Base-by-base conservation (phyloP, 2,329 filamentous ascomycete species). In the Dissoconium aciculare region DNA sequence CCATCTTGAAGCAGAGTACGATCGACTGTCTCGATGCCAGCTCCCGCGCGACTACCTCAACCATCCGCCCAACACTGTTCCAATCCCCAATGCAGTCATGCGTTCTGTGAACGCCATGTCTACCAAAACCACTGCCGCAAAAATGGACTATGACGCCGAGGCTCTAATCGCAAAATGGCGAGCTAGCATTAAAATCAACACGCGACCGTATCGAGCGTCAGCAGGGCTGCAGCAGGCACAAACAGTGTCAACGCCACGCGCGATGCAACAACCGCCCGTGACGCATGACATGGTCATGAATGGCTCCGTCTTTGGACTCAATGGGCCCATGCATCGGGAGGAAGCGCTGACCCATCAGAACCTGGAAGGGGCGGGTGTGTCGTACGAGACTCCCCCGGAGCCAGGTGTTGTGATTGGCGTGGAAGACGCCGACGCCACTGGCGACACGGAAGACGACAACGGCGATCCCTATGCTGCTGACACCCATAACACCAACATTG, bases 1-100 rank as follows among this genome's bases (percentile, higher is more conserved):
- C 3, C 54, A 59, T 33, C 50, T 64, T 3, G 50, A 52, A 32
- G 43, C 46, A 6, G 47, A 55, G 27, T 53, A 46, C 30, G 49
- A 54, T 16, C 45, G 49, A 2, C 31, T 55, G 13, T 47, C 45
- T 4, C 42, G 45, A 2, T 51, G 45, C 30, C 51, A 54, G 35
- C 33, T 53, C 17, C 50, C 51, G 5, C 38, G 47, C n/a, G 51
- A 54, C 28, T 51, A 43, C 28, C 39, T 52, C 11, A 36, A 47
- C 17, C 45, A 45, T 27, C 48, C 50, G 11, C 49, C 47, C 2
- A 50, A 55, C 28, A 55, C 45, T 19, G 49, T 60, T 15, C 50
- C 51, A 8, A 39, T 62, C 4, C 42, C 55, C 11, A 33, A 44
- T 1, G 49, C 57, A 11, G 52, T 55, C 5, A 46, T 57, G 30